These are phyloP conservation scores for Aurifilum marmelostoma DNA, from an alignment of 2,329 filamentous ascomycete genomes.

Conservation along the genomic window DNA sequence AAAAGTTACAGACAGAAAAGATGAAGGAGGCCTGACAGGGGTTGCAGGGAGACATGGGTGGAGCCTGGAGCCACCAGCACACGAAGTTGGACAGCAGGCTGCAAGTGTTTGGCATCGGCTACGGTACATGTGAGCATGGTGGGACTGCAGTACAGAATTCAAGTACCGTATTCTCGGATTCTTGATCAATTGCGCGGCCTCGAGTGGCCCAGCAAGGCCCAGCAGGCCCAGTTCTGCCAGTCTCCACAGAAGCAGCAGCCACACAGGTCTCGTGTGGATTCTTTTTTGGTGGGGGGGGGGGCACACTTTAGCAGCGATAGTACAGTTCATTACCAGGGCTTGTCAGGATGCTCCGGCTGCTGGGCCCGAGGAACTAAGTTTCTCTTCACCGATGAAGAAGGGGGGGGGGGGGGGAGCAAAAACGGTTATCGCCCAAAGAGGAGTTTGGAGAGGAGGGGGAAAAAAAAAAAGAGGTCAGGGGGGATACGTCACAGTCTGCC, in stretches of 20 bases:
- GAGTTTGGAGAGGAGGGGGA: neutral
- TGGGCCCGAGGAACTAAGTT: neutral
- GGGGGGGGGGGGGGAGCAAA: no score
- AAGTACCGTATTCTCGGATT: neutral
- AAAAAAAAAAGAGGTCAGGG: neutral
- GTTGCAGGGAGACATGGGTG: neutral
- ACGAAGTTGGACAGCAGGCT: neutral
- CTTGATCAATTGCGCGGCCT: slow-evolving; percentile 11
- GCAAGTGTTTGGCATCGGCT: slow-evolving; percentile 7
- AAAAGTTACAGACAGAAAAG: slow-evolving; percentile 1
- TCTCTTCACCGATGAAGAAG: neutral
- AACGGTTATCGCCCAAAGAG: slow-evolving; percentile 4
- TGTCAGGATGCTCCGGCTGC: neutral
- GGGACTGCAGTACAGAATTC: neutral
- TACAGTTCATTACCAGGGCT: neutral
- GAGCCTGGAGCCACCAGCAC: slow-evolving; percentile 2
- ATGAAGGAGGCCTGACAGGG: slow-evolving; percentile 9
- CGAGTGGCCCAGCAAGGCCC: no score
- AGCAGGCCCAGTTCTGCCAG: neutral
- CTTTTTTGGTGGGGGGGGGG: no score
- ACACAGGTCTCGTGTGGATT: neutral
- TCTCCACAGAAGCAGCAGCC: slow-evolving; percentile 1
- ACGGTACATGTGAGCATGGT: neutral
- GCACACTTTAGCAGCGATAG: neutral
- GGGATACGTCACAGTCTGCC: slow-evolving; percentile 11